These are phyloP conservation scores for Kondoa subrosea DNA, from an alignment of 768 basidiomycete species.

Conservation along the genomic window DNA sequence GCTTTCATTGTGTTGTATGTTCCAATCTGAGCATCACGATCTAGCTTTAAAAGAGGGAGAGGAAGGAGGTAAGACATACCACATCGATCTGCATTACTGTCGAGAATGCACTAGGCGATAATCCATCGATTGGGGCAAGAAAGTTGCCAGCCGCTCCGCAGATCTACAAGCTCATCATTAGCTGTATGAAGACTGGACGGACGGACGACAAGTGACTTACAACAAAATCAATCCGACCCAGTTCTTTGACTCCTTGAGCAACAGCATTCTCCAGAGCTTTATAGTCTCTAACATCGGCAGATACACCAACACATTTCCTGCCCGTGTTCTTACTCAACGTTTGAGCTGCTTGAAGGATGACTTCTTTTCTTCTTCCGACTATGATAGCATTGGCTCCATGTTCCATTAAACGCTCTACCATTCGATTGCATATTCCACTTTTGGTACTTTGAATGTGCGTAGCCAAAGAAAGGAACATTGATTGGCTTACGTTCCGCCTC, in stretches of 20 bases:
- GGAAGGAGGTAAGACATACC: constrained; percentile 35
- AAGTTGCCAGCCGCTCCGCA: constrained; percentile 98
- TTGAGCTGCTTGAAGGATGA: constrained; percentile 50
- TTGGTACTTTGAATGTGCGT: constrained; percentile 81
- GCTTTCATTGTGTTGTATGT: constrained; percentile 92
- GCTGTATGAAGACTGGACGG: neutral
- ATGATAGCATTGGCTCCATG: constrained; percentile 60
- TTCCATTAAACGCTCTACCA: constrained; percentile 66
- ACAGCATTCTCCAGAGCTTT: constrained; percentile 59
- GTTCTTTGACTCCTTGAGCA: constrained; percentile 50
- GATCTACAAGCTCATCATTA: constrained; percentile 34
- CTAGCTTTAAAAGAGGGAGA: neutral
- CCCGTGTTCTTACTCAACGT: constrained; percentile 58
- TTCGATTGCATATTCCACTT: constrained; percentile 77
- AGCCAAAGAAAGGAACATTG: neutral
- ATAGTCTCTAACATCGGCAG: constrained; percentile 70
- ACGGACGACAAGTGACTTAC: neutral
- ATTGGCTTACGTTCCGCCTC: neutral
- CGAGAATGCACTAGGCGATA: constrained; percentile 78
- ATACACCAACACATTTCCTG: constrained; percentile 48
- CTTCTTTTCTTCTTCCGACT: constrained; percentile 64
- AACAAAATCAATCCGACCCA: constrained; percentile 83
- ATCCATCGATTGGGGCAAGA: constrained; percentile 48
- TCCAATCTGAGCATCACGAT: constrained; percentile 45
- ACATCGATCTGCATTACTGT: constrained; percentile 91